Percentiles rank a stretch among this genome's conserved stretches.
Evolutionary conservation across 768 basidiomycete species (phyloP).

Genomic region (Lentinula lateritia): DNA sequence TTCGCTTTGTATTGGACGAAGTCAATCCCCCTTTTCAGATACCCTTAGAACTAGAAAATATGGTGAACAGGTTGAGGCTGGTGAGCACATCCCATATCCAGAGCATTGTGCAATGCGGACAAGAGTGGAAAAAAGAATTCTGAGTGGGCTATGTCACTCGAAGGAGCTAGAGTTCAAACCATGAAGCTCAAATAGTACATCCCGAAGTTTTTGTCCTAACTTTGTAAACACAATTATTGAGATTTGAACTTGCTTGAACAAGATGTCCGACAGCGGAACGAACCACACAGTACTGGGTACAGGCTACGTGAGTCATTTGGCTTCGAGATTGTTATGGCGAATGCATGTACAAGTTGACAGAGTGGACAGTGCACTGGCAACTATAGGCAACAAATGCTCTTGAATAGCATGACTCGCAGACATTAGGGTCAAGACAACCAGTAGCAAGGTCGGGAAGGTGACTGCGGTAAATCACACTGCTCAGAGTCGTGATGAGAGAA

Average conservation of each 20-base stretch:
- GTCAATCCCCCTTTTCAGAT: neutral
- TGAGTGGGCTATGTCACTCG: neutral
- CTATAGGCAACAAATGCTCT: neutral
- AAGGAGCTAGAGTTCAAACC: too few relatives aligned
- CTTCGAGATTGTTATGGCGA: conserved; percentile 7
- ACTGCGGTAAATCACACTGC: neutral
- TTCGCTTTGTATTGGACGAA: neutral
- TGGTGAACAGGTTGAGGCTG: neutral
- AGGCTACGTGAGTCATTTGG: neutral
- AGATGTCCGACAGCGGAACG: conserved; percentile 8
- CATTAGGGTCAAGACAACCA: neutral
- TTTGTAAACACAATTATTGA: neutral
- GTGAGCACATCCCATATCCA: neutral
- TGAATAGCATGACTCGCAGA: neutral
- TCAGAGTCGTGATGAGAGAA: too few relatives aligned
- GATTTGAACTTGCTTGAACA: neutral
- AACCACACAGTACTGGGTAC: neutral
- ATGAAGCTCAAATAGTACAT: too few relatives aligned
- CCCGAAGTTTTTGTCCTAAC: too few relatives aligned
- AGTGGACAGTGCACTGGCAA: neutral
- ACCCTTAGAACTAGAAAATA: neutral
- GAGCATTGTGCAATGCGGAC: neutral
- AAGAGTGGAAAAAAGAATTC: neutral
- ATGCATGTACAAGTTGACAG: conserved; percentile 1
- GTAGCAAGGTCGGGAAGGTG: neutral